phyloP scores from a whole-genome alignment of 345 rosid species.

The Barbarea vulgaris region DNA sequence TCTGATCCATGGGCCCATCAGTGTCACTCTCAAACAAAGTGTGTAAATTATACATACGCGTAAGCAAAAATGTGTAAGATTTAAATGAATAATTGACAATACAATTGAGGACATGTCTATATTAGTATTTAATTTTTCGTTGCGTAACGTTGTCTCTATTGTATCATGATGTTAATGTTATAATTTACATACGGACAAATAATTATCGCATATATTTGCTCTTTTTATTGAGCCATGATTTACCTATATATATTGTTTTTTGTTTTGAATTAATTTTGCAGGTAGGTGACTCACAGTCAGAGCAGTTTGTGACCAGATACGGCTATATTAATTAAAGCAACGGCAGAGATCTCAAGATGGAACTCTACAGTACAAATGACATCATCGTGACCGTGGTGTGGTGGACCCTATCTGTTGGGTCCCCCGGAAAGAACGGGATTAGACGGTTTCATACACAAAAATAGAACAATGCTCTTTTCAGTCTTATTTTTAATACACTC shows the following conservation, averaged over 20 bases:
- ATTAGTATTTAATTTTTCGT: not conserved
- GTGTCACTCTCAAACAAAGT: slow-evolving; percentile 3
- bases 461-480: not conserved
- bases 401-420: slow-evolving; percentile 1
- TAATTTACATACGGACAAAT: not conserved
- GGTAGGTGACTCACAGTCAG: not conserved
- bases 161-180: not conserved
- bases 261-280: not conserved
- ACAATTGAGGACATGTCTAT: not conserved
- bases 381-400: slow-evolving; percentile 10
- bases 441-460: slow-evolving; percentile 3
- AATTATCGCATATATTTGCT: not conserved
- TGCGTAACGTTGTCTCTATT: slow-evolving; percentile 7
- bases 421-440: slow-evolving; percentile 12
- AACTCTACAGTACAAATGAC: not conserved
- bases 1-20: slow-evolving; percentile 17
- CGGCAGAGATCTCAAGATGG: slow-evolving; percentile 12
- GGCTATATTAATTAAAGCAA: not conserved
- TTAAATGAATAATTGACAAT: slow-evolving; percentile 5
- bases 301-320: not conserved
- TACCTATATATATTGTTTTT: not conserved
- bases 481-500: not conserved
- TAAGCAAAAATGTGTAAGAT: not conserved
- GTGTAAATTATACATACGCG: not conserved
- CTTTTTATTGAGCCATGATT: not conserved